A percentile compares a stretch with the other conserved stretches of the same genome.
Evolutionary conservation across 1,284 basidiomycete species (phyloP).

Genomic region (Microstroma glucosiphilum): DNA sequence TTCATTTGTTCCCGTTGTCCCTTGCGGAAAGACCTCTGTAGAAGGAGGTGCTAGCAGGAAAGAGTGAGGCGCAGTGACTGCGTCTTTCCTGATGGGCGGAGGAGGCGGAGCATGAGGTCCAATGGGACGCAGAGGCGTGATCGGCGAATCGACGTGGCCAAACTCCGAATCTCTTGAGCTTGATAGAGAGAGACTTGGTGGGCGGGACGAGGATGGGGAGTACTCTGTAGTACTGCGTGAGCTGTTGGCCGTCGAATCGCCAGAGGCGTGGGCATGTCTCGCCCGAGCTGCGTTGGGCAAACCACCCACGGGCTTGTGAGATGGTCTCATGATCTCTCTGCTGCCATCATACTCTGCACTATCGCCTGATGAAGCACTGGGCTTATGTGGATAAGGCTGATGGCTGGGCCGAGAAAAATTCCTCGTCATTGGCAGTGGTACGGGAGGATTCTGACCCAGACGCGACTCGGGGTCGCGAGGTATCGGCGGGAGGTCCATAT

Average conservation of each 20-base stretch:
- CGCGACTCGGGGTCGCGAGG: too few relatives aligned
- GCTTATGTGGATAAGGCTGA: neutral
- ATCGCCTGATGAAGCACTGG: too few relatives aligned
- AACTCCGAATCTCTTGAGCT: neutral
- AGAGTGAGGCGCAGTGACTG: neutral
- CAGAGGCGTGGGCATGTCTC: too few relatives aligned
- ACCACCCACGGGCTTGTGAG: too few relatives aligned
- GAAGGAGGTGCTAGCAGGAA: too few relatives aligned
- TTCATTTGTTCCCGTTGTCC: too few relatives aligned
- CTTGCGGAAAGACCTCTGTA: too few relatives aligned
- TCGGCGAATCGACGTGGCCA: slow-evolving; percentile 1
- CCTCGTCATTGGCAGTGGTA: neutral
- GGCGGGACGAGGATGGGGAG: neutral
- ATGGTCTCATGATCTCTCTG: too few relatives aligned
- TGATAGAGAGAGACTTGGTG: slow-evolving; percentile 3
- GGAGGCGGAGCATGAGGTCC: neutral
- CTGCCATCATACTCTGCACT: too few relatives aligned
- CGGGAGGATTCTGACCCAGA: too few relatives aligned
- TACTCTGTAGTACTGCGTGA: neutral
- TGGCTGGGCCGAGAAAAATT: slow-evolving; percentile 4
- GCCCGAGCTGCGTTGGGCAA: too few relatives aligned
- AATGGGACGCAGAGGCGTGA: neutral
- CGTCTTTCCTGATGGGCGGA: neutral
- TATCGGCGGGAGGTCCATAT: too few relatives aligned
- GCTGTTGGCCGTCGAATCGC: neutral